Base-by-base conservation (phyloP, 345 rosid species). In the Lumnitzera littorea region DNA sequence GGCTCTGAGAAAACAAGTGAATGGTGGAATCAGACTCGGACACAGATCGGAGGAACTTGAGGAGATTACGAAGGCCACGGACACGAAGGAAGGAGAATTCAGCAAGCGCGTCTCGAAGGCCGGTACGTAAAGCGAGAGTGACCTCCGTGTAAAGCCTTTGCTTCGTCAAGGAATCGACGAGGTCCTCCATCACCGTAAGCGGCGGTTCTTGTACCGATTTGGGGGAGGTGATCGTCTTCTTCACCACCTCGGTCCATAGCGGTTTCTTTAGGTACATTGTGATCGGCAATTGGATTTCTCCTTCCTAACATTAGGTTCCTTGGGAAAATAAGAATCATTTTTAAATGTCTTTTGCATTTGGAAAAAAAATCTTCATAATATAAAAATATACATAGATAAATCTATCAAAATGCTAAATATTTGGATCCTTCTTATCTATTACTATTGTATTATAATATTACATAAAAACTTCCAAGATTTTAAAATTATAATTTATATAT, bases 51-150 rank as follows among this genome's bases (percentile, higher is more conserved):
- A 94, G 95, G 69, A 87, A 82, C 72, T 86, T 85, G 67, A 90
- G 94, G 57, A 94, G 88, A 49, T 81, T 82, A 58, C 91, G 86
- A 67, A 90, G 97, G 67, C 91, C 96, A 3, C 88, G 91, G 62
- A 84, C 72, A 20, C 97, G 95, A 65, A 94, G 96, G 78, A 90
- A 94, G 10, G 97, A 90, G 81, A 88, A 94, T 66, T 88, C 95
- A 50, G 97, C 96, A 55, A 89, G 74, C 15, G 91, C 88, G 48
- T 94, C 99, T 11, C 85, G 77, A 70, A 94, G 88, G 29, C 92
- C 89, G 46, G 91, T 79, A 7, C 92, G 85, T 51, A 94, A 95
- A 25, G 96, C 89, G 64, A 94, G 89, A 52, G 96, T 90, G 62
- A 94, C 83, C 74, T 94, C 99, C 51, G 95, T 70, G 81, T 82